These are phyloP conservation scores for sorghum (Sorghum bicolor) DNA, from an alignment of 176 grass and related monocot genomes.

Conservation along the genomic window Sorghum_bicolor_NCBIv3 NC_012875.2:47981001-47981500, in stretches of 20 bases:
- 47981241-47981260: constrained; percentile 17
- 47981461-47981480: background rate
- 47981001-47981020: background rate
- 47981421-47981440: background rate
- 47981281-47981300: constrained; percentile 19
- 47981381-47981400: background rate
- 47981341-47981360: constrained; percentile 26
- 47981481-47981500: background rate
- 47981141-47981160: background rate
- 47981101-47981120: background rate
- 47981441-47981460: background rate
- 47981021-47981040: background rate
- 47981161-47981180: background rate
- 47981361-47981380: background rate
- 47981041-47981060: constrained; percentile 6
- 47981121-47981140: background rate
- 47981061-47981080: background rate
- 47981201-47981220: constrained; percentile 13
- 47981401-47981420: background rate
- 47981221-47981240: constrained; percentile 19
- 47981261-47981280: constrained; percentile 20
- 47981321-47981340: background rate
- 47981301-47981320: constrained; percentile 8
- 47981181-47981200: background rate
- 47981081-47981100: background rate